Evolutionary conservation across 2,329 filamentous ascomycete genomes (phyloP).

Genomic region (Botrytis squamosa): DNA sequence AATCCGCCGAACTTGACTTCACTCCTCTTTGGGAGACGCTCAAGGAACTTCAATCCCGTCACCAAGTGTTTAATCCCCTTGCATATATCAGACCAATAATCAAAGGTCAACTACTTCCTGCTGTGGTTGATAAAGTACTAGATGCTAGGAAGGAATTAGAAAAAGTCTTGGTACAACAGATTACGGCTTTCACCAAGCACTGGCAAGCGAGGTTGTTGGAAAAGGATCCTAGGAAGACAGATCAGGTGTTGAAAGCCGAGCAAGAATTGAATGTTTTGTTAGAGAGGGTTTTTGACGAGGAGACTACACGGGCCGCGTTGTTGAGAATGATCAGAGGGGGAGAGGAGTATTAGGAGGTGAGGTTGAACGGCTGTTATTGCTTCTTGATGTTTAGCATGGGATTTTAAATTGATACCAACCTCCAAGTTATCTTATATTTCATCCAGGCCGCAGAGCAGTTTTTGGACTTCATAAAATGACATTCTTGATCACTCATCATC

Average conservation of each 20-base stretch:
- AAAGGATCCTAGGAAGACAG: constrained; percentile 44
- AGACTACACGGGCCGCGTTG: constrained; percentile 37
- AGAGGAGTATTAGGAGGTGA: not conserved
- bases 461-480: not conserved
- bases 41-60: constrained; percentile 44
- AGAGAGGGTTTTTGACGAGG: constrained; percentile 50
- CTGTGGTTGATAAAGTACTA: constrained; percentile 45
- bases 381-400: not conserved
- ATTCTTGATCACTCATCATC: not conserved
- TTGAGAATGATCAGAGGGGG: constrained; percentile 38
- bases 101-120: constrained; percentile 39
- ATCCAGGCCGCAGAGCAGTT: too few species aligned
- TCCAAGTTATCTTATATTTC: not conserved
- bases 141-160: constrained; percentile 66
- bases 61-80: constrained; percentile 56
- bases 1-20: constrained; percentile 57
- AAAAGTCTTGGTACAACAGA: constrained; percentile 60
- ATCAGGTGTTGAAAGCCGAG: constrained; percentile 52
- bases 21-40: constrained; percentile 64
- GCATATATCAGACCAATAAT: constrained; percentile 45
- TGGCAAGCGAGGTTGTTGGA: constrained; percentile 53
- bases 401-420: not conserved
- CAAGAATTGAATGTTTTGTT: constrained; percentile 58
- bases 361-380: not conserved
- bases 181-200: constrained; percentile 61